phyloP scores from a whole-genome alignment of 768 basidiomycete species.

The Suillus fuscotomentosus region DNA sequence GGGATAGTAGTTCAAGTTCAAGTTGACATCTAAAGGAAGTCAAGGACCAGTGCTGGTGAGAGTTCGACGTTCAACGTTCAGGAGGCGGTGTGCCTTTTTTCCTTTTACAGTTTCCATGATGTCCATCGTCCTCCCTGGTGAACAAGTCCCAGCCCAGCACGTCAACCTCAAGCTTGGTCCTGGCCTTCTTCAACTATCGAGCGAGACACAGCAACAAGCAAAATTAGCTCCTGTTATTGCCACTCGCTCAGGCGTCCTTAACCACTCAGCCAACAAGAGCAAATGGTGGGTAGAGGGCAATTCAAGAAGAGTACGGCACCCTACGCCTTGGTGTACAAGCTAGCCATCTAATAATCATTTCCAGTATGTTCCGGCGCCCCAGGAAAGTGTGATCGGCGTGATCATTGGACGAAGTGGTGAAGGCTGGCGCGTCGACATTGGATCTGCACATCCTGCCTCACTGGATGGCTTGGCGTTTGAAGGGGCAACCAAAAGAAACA shows the following conservation, averaged over 20 bases:
- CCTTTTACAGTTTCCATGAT: conserved; percentile 42
- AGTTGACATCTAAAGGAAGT: neutral
- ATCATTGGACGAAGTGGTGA: conserved; percentile 82
- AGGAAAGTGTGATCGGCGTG: conserved; percentile 87
- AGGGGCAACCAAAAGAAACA: conserved; percentile 91
- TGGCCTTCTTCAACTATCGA: conserved; percentile 58
- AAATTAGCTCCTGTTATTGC: conserved; percentile 39
- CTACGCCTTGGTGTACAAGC: neutral
- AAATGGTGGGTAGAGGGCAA: conserved; percentile 91
- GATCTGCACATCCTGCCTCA: conserved; percentile 79
- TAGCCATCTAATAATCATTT: conserved; percentile 1
- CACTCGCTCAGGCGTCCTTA: conserved; percentile 68
- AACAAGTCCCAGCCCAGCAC: conserved; percentile 69
- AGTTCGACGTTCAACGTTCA: neutral
- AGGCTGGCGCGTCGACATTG: conserved; percentile 92
- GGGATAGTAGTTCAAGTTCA: neutral
- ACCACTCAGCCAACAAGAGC: conserved; percentile 68
- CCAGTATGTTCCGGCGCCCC: conserved; percentile 88
- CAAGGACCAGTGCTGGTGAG: too few species aligned
- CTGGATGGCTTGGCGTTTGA: conserved; percentile 94
- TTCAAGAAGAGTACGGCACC: conserved; percentile 72
- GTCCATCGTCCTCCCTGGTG: conserved; percentile 78
- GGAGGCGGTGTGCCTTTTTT: neutral
- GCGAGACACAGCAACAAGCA: conserved; percentile 31
- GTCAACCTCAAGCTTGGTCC: conserved; percentile 86